A percentile compares a stretch with the other conserved stretches of the same genome.
These are phyloP conservation scores for Citrus unshiu DNA, from an alignment of 345 rosid genomes.

Conservation along the genomic window DNA sequence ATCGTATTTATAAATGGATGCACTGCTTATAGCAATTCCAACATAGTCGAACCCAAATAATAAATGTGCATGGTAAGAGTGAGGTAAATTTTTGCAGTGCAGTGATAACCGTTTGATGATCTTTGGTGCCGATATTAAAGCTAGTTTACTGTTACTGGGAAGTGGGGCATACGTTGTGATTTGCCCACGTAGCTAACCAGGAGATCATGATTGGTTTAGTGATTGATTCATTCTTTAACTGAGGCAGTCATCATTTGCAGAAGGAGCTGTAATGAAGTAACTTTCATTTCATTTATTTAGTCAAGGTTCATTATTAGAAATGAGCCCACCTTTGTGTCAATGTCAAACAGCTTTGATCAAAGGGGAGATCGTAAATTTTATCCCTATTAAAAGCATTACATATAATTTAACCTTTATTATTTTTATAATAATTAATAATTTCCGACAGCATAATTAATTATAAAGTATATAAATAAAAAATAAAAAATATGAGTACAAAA, in stretches of 20 bases:
- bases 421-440: background rate
- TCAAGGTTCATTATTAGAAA: background rate
- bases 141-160: background rate
- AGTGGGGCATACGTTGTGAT: too few species aligned
- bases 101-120: background rate
- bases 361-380: too few species aligned
- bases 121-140: background rate
- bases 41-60: too few species aligned
- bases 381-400: too few species aligned
- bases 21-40: too few species aligned
- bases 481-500: too few species aligned
- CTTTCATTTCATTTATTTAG: background rate
- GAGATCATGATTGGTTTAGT: slow-evolving; percentile 5
- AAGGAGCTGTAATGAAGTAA: background rate
- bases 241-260: too few species aligned
- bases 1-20: too few species aligned
- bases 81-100: background rate
- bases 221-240: slow-evolving; percentile 15
- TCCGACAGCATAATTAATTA: fast-evolving
- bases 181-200: too few species aligned
- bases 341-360: too few species aligned
- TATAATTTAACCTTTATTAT: too few species aligned
- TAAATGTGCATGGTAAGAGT: background rate
- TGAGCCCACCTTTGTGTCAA: background rate
- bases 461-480: too few species aligned